Conservation (phyloP, 164 flowering plant genomes). For the Tetrastigma voinierianum region DNA sequence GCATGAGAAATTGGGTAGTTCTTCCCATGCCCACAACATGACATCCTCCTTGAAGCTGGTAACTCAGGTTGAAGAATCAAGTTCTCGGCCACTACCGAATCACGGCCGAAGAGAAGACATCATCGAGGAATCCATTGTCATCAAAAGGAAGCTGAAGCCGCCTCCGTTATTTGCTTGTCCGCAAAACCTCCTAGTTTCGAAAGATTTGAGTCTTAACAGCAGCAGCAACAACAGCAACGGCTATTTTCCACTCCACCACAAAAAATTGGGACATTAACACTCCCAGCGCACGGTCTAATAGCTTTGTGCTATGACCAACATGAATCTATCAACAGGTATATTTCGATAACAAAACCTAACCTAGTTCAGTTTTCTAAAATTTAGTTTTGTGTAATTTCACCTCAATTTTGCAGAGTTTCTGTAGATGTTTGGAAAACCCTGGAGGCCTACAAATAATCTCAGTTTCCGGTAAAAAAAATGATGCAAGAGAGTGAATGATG, state of each 20-base stretch:
- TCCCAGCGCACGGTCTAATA: constrained; percentile 12
- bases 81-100: not conserved
- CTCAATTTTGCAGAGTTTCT: constrained; percentile 6
- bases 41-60: constrained; percentile 5
- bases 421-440: constrained; percentile 5
- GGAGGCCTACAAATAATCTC: not conserved
- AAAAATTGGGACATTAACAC: constrained; percentile 22
- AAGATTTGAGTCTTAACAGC: not conserved
- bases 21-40: constrained; percentile 5
- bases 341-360: not conserved
- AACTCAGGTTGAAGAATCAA: not conserved
- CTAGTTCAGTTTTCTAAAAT: too few species aligned
- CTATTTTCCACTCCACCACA: constrained; percentile 16
- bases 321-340: constrained; percentile 20
- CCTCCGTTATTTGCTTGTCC: constrained; percentile 10
- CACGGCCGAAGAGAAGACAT: constrained; percentile 1
- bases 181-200: constrained; percentile 7
- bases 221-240: not conserved
- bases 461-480: not conserved
- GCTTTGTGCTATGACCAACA: constrained; percentile 6
- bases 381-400: not conserved
- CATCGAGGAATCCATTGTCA: constrained; percentile 11
- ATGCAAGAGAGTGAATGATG: not conserved
- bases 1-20: not conserved
- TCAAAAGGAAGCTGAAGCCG: constrained; percentile 14